Conservation (phyloP, 192 early-diverging fungal genomes). For the Backusella tuberculispora region DNA sequence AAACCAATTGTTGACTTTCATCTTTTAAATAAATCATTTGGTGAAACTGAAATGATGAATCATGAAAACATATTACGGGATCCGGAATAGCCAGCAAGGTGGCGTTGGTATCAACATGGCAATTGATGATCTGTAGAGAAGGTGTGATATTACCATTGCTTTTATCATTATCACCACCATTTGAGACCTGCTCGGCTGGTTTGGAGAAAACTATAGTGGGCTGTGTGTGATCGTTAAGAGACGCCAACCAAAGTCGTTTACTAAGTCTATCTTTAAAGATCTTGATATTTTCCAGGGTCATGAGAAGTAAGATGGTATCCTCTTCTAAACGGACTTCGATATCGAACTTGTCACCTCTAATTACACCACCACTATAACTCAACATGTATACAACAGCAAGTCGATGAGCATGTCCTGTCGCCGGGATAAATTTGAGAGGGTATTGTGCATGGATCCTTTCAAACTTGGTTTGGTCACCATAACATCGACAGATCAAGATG, state of each 20-base stretch:
- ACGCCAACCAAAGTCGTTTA: constrained; percentile 34
- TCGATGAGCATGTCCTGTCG: constrained; percentile 40
- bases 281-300: constrained; percentile 87
- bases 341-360: constrained; percentile 66
- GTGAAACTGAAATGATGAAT: constrained; percentile 62
- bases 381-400: constrained; percentile 69
- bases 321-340: constrained; percentile 55
- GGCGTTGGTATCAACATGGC: constrained; percentile 43
- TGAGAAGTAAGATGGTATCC: constrained; percentile 60
- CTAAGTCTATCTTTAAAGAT: constrained; percentile 66
- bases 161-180: not conserved
- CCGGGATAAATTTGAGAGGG: constrained; percentile 61
- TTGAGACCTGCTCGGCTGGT: constrained; percentile 22
- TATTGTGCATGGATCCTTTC: constrained; percentile 47
- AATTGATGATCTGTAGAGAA: constrained; percentile 53
- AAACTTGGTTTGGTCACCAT: constrained; percentile 34
- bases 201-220: constrained; percentile 10
- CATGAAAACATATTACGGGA: constrained; percentile 76
- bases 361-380: constrained; percentile 79
- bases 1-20: constrained; percentile 57
- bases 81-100: constrained; percentile 72
- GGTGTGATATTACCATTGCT: not conserved
- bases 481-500: constrained; percentile 28
- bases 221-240: constrained; percentile 9
- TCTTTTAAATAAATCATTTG: constrained; percentile 58